Evolutionary conservation across 306 rosid species (phyloP).

Genomic region (Citrullus mucosospermus): DNA sequence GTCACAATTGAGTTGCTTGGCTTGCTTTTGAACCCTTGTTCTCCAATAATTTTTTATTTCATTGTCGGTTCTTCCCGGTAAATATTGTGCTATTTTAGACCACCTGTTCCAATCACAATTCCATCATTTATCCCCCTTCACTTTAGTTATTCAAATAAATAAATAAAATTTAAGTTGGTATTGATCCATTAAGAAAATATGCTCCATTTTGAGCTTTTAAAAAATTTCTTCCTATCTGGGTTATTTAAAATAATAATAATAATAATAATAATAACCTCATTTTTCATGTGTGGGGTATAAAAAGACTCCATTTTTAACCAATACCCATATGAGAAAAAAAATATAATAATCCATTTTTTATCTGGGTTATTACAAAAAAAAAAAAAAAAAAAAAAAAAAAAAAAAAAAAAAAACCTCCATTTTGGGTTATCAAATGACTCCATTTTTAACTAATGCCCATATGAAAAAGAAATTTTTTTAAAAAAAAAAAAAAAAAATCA

Average conservation of each 20-base stretch:
- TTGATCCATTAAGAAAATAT: not conserved
- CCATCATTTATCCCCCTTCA: not conserved
- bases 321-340: not conserved
- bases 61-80: conserved; percentile 89
- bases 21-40: conserved; percentile 87
- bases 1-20: conserved; percentile 76
- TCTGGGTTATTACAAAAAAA: not conserved
- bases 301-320: not conserved
- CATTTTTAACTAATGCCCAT: not conserved
- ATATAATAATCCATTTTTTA: not conserved
- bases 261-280: no score
- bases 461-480: no score
- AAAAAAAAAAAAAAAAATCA: no score
- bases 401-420: not conserved
- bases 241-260: not conserved
- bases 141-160: not conserved
- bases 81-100: conserved; percentile 78
- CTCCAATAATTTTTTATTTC: conserved; percentile 97
- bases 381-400: no score
- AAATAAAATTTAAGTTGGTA: no score
- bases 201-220: not conserved
- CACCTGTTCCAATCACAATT: conserved; percentile 33
- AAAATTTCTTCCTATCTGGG: not conserved
- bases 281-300: not conserved
- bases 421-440: not conserved